Percentiles rank a stretch among this genome's conserved stretches.
Conservation (phyloP, 306 rosid genomes). For the Malus asiatica region DNA sequence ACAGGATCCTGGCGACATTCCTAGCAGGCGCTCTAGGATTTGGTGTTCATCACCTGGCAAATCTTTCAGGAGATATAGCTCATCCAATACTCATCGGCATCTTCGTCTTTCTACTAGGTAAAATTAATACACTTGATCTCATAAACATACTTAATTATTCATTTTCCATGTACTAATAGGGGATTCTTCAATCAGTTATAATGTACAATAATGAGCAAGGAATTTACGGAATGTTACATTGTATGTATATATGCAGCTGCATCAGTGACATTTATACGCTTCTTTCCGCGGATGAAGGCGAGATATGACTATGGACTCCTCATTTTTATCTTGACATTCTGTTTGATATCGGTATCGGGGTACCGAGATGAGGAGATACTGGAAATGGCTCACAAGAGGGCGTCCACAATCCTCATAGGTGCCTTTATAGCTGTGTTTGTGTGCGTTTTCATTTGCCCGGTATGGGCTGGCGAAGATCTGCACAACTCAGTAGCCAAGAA, state of each 20-base stretch:
- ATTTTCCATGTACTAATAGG: too few species aligned
- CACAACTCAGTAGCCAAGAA: conserved; percentile 31
- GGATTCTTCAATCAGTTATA: background rate
- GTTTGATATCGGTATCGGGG: conserved; percentile 40
- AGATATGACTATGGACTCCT: conserved; percentile 51
- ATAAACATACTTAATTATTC: background rate
- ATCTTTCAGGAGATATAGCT: conserved; percentile 11
- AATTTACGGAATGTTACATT: background rate
- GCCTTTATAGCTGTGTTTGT: conserved; percentile 15
- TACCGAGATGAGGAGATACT: conserved; percentile 21
- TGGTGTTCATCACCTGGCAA: conserved; percentile 24
- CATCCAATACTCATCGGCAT: conserved; percentile 14
- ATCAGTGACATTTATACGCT: conserved; percentile 32
- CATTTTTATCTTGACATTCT: conserved; percentile 42
- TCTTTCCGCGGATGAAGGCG: conserved; percentile 37
- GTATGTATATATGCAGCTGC: conserved; percentile 15
- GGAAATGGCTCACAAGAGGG: conserved; percentile 30
- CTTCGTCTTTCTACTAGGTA: conserved; percentile 21
- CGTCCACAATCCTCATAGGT: conserved; percentile 32
- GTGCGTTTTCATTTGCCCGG: conserved; percentile 30
- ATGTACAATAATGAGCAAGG: background rate
- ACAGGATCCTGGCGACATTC: conserved; percentile 30
- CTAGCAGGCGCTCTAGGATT: conserved; percentile 24
- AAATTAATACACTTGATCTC: background rate
- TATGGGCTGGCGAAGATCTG: conserved; percentile 53